These are phyloP conservation scores for Chaetomium sp. DNA, from an alignment of 2,329 filamentous ascomycete species.

Conservation along the genomic window DNA sequence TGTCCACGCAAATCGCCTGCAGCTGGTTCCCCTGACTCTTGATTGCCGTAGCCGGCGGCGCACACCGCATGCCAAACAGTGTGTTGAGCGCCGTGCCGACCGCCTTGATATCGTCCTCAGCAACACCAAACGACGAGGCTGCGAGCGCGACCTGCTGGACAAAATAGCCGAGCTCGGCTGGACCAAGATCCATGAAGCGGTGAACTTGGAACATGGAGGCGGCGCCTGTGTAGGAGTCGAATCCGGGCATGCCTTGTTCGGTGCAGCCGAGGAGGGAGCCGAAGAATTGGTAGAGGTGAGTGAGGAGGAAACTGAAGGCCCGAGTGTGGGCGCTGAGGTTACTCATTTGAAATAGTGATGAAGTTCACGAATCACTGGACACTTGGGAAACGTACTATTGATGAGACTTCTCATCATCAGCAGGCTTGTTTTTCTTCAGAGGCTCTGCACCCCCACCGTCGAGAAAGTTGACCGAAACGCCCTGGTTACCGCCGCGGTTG, in stretches of 20 bases:
- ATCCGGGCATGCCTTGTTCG: slow-evolving; percentile 1
- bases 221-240: neutral
- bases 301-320: neutral
- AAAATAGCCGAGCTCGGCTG: neutral
- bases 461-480: slow-evolving; percentile 1
- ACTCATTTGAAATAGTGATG: no score
- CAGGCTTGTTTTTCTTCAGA: slow-evolving; percentile 1
- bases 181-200: neutral
- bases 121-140: neutral
- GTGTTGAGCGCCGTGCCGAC: neutral
- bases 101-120: neutral
- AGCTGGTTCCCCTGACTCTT: neutral
- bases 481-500: neutral
- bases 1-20: neutral
- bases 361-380: no score
- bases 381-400: neutral
- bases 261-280: neutral
- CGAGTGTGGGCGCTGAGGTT: no score
- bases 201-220: slow-evolving; percentile 3
- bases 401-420: neutral
- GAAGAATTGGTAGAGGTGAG: slow-evolving; percentile 1
- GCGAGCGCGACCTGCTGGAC: slow-evolving; percentile 1
- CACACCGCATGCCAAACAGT: neutral
- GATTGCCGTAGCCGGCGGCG: neutral
- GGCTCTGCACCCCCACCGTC: neutral